phyloP scores from a whole-genome alignment of 345 rosid species.

The Corymbia maculata region DNA sequence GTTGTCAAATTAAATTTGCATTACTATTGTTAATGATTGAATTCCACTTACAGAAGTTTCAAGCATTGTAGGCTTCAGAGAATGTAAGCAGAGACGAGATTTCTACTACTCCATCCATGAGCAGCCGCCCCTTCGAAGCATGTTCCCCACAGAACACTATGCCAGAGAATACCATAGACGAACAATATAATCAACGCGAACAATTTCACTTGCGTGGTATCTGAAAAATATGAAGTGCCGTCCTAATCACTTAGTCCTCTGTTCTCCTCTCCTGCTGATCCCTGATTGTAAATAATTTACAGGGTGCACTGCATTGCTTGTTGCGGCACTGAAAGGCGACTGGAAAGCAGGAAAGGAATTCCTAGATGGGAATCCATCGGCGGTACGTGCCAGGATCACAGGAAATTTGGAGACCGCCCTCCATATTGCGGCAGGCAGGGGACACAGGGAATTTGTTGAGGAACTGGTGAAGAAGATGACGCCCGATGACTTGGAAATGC shows the following conservation, averaged over 20 bases:
- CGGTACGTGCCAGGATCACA: fast-evolving
- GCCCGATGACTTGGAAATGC: fast-evolving
- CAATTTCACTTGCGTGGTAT: not conserved
- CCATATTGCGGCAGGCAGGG: fast-evolving
- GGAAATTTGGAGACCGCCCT: not conserved
- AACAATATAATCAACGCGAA: too few species aligned
- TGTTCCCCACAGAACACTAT: fast-evolving
- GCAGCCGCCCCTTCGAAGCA: fast-evolving
- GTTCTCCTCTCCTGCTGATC: not conserved
- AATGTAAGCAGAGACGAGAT: not conserved
- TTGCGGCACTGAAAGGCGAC: not conserved
- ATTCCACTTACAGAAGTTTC: not conserved
- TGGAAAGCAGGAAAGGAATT: not conserved
- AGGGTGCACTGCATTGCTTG: fast-evolving
- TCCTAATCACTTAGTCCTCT: not conserved
- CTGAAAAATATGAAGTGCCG: not conserved
- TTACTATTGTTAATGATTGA: not conserved
- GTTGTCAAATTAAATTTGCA: not conserved
- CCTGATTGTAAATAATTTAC: not conserved
- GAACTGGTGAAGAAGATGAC: not conserved
- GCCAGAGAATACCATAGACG: not conserved
- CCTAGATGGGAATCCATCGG: fast-evolving
- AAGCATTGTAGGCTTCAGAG: not conserved
- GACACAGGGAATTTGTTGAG: not conserved
- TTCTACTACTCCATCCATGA: not conserved